These are phyloP conservation scores for Raphanus sativus DNA, from an alignment of 345 rosid species.

Conservation along the genomic window DNA sequence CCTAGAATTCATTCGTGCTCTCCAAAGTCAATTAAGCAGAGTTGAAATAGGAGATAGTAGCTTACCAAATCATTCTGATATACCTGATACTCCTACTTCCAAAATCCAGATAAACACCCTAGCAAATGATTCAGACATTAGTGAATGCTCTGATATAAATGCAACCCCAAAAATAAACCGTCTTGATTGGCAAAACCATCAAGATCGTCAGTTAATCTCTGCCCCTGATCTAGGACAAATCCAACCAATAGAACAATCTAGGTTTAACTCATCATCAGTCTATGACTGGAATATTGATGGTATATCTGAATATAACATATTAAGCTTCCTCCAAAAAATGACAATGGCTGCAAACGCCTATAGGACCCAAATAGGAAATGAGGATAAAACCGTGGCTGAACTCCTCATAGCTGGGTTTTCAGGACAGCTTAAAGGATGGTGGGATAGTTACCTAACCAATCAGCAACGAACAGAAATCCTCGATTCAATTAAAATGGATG, in stretches of 20 bases:
- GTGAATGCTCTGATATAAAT: background rate
- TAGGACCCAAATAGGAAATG: background rate
- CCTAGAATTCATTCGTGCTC: background rate
- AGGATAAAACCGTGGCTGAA: background rate
- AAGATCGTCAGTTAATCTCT: background rate
- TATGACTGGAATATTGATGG: background rate
- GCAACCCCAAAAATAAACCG: background rate
- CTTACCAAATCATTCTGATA: background rate
- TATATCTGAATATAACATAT: background rate
- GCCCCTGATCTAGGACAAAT: background rate
- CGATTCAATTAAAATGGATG: background rate
- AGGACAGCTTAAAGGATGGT: background rate
- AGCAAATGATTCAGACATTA: background rate
- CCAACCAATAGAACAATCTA: background rate
- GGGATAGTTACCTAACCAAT: background rate
- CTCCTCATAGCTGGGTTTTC: background rate
- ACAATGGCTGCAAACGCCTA: background rate
- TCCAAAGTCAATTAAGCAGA: background rate
- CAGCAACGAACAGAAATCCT: background rate
- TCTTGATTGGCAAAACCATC: background rate
- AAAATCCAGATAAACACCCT: background rate
- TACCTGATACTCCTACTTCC: background rate
- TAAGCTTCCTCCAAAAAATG: background rate
- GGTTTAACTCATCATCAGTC: background rate
- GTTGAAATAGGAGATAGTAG: background rate